Evolutionary conservation across 2,329 filamentous ascomycete genomes (phyloP).

Genomic region (Talaromyces sp.): DNA sequence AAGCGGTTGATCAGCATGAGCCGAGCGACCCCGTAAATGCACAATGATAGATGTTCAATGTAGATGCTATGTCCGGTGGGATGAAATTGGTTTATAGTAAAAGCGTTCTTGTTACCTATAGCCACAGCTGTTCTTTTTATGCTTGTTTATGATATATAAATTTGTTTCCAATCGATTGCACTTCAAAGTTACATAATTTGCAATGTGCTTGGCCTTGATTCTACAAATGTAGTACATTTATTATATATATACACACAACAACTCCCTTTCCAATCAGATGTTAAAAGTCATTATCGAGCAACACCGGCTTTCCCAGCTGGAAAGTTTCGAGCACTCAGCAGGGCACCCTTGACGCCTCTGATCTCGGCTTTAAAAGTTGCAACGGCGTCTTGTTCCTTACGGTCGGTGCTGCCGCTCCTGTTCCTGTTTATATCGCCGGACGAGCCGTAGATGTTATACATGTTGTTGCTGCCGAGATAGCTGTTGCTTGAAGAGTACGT

Average conservation of each 20-base stretch:
- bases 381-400: conserved; percentile 51
- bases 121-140: background rate
- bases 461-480: conserved; percentile 21
- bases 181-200: background rate
- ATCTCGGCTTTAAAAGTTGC: conserved; percentile 56
- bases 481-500: conserved; percentile 27
- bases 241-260: background rate
- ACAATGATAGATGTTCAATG: background rate
- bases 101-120: conserved; percentile 1
- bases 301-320: conserved; percentile 29
- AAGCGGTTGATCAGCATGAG: conserved; percentile 77
- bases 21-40: conserved; percentile 59
- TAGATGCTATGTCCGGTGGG: background rate
- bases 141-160: conserved; percentile 2
- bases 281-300: background rate
- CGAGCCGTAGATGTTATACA: conserved; percentile 29
- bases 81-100: background rate
- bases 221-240: background rate
- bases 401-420: conserved; percentile 18
- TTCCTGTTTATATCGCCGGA: conserved; percentile 21
- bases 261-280: background rate
- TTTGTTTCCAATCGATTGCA: background rate
- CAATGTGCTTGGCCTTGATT: background rate
- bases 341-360: conserved; percentile 57
- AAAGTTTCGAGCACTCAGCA: conserved; percentile 60